Conservation (phyloP, 1,284 basidiomycete species). For the Gomphus bonarii region DNA sequence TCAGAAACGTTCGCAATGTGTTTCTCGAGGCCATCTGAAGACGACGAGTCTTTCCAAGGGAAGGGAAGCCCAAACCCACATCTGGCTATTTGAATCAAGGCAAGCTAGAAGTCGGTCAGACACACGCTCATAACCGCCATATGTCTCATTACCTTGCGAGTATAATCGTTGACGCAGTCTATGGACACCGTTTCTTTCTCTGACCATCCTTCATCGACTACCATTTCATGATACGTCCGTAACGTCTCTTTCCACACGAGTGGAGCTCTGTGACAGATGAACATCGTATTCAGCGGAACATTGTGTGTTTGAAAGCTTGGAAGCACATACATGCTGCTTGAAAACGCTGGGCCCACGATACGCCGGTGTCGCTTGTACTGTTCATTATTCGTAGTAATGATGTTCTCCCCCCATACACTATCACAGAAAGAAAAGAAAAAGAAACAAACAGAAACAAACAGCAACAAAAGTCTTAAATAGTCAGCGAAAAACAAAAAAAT, state of each 20-base stretch:
- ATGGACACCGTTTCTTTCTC: not conserved
- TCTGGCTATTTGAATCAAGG: constrained; percentile 19
- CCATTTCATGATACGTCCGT: not conserved
- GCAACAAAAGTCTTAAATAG: not conserved
- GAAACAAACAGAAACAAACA: too few relatives aligned
- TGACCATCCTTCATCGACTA: not conserved
- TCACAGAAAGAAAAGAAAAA: not conserved
- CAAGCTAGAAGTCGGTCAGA: constrained; percentile 12
- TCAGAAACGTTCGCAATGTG: constrained; percentile 15
- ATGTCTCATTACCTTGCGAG: not conserved
- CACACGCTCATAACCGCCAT: too few relatives aligned
- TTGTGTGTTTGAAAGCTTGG: too few relatives aligned
- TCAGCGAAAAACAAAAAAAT: too few relatives aligned
- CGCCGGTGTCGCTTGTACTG: not conserved
- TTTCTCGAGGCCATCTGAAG: constrained; percentile 6
- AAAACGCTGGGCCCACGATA: not conserved
- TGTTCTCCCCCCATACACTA: not conserved
- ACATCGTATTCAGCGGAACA: not conserved
- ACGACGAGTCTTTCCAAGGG: constrained; percentile 16
- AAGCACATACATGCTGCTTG: not conserved
- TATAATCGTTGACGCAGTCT: not conserved
- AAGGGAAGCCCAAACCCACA: constrained; percentile 20
- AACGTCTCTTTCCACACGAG: not conserved
- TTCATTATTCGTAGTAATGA: not conserved
- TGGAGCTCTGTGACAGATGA: not conserved